Evolutionary conservation across 352 stramenopile genomes (phyloP).

Genomic region (Ophiocytium majus): DNA sequence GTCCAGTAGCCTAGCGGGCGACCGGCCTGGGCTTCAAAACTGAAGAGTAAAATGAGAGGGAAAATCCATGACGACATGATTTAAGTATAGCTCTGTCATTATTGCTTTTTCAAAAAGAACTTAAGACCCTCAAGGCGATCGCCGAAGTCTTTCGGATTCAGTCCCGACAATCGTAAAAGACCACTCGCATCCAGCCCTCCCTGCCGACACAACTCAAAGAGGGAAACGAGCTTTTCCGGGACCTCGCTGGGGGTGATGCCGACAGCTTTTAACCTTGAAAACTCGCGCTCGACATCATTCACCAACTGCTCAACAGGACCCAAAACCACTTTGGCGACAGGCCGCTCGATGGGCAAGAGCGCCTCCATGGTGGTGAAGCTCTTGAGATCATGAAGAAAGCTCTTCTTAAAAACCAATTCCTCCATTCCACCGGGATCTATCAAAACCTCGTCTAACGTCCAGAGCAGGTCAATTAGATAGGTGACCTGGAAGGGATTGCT

Average conservation of each 20-base stretch:
- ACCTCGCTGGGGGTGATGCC: no score
- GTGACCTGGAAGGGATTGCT: slow-evolving; percentile 7
- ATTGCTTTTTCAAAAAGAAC: slow-evolving; percentile 10
- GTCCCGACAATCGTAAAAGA: background rate
- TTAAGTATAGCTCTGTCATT: background rate
- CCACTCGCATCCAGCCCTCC: background rate
- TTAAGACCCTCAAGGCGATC: background rate
- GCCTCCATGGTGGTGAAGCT: background rate
- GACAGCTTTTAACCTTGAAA: background rate
- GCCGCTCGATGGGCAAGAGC: background rate
- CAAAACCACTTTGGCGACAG: background rate
- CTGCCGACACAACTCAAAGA: background rate
- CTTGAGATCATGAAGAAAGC: background rate
- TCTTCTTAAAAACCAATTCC: background rate
- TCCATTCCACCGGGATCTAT: background rate
- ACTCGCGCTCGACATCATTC: background rate
- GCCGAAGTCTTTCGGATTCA: background rate
- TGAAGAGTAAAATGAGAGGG: no score
- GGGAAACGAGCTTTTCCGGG: background rate
- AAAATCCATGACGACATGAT: no score
- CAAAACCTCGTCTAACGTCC: background rate
- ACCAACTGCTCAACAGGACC: background rate
- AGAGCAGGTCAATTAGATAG: background rate
- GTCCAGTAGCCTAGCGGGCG: no score
- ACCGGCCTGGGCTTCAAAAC: no score